A percentile compares a stretch with the other conserved stretches of the same genome.
Evolutionary conservation across 768 basidiomycete species (phyloP).

Genomic region (Chalciporus sphaerocephalus): DNA sequence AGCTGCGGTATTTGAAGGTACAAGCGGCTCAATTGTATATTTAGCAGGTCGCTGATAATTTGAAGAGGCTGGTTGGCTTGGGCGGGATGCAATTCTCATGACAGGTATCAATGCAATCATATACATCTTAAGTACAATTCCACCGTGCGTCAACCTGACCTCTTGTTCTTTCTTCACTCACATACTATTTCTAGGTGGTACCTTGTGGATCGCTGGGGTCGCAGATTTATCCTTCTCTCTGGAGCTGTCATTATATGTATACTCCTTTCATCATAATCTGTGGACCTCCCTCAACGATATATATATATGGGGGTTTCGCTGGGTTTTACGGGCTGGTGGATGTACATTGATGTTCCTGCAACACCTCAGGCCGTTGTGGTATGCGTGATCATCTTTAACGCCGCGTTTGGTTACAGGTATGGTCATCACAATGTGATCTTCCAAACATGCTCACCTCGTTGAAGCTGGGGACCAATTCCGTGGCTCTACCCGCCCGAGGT

Average conservation of each 20-base stretch:
- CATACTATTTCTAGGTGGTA: constrained; percentile 63
- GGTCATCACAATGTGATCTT: constrained; percentile 3
- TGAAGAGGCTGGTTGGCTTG: constrained; percentile 91
- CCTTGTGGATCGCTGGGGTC: constrained; percentile 87
- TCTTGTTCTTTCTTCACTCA: constrained; percentile 6
- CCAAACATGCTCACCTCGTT: constrained; percentile 2
- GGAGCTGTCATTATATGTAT: constrained; percentile 72
- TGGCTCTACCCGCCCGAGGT: constrained; percentile 90
- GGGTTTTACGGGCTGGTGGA: constrained; percentile 84
- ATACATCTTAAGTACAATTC: constrained; percentile 74
- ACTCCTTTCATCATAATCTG: neutral
- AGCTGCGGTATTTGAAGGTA: constrained; percentile 92
- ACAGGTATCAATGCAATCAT: constrained; percentile 89
- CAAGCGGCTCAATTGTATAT: constrained; percentile 5
- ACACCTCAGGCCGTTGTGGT: constrained; percentile 86
- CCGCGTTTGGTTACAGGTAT: constrained; percentile 85
- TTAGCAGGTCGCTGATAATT: constrained; percentile 6
- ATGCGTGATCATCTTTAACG: constrained; percentile 90
- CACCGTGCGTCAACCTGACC: constrained; percentile 56
- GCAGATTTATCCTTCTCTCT: constrained; percentile 79
- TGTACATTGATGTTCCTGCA: constrained; percentile 81
- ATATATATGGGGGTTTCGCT: constrained; percentile 77
- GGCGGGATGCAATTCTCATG: constrained; percentile 91
- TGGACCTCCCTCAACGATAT: constrained; percentile 2
- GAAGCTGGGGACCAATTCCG: constrained; percentile 79